Conservation (phyloP, 1,284 basidiomycete species). For the Pyrrhoderma noxium region DNA sequence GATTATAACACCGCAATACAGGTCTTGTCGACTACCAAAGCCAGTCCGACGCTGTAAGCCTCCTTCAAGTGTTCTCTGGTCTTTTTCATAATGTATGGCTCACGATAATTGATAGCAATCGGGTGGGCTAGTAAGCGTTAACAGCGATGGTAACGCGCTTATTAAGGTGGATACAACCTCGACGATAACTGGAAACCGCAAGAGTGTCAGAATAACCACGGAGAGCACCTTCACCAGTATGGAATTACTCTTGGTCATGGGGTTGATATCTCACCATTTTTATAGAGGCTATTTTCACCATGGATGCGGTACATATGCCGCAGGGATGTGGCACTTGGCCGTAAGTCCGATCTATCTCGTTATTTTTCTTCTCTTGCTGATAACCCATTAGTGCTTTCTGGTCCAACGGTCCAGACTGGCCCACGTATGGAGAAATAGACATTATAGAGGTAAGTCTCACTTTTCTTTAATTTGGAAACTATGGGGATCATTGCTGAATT, state of each 20-base stretch:
- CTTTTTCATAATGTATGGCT: slow-evolving; percentile 8
- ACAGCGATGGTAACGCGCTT: slow-evolving; percentile 62
- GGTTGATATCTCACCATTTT: neutral
- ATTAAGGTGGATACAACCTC: slow-evolving; percentile 82
- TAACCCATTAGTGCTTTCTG: slow-evolving; percentile 35
- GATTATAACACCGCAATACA: neutral
- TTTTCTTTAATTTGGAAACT: neutral
- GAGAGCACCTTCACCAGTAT: slow-evolving; percentile 43
- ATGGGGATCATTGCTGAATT: slow-evolving; percentile 22
- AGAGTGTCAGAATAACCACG: slow-evolving; percentile 72
- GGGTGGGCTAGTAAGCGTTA: slow-evolving; percentile 50
- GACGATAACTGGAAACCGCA: slow-evolving; percentile 54
- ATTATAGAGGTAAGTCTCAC: slow-evolving; percentile 55
- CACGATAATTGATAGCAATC: slow-evolving; percentile 31
- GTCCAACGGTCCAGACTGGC: slow-evolving; percentile 65
- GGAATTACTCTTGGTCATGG: neutral
- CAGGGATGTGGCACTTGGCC: slow-evolving; percentile 86
- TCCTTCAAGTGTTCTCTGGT: slow-evolving; percentile 16
- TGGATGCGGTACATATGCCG: slow-evolving; percentile 88
- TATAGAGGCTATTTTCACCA: slow-evolving; percentile 58
- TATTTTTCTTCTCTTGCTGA: neutral
- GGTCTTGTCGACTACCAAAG: slow-evolving; percentile 41
- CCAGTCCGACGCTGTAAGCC: slow-evolving; percentile 45
- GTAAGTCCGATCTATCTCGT: slow-evolving; percentile 23
- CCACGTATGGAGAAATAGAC: slow-evolving; percentile 74